Conservation (phyloP, 2,329 filamentous ascomycete species). For the Colletotrichum ledebouriae region DNA sequence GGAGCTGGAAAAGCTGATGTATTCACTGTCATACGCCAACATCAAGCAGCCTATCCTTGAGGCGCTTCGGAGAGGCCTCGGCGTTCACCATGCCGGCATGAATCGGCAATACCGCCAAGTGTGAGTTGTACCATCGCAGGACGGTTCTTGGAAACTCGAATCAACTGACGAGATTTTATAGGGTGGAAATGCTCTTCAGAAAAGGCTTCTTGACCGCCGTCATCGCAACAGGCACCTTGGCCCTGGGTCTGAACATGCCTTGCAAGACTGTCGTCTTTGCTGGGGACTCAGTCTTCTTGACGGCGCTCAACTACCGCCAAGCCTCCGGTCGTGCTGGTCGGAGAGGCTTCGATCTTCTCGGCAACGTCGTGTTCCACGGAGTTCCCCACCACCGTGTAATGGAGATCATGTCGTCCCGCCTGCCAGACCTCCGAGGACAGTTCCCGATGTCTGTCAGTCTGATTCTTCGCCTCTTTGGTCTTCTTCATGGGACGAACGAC, state of each 20-base stretch:
- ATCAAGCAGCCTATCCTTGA: slow-evolving; percentile 68
- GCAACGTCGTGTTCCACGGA: slow-evolving; percentile 84
- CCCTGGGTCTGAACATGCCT: slow-evolving; percentile 86
- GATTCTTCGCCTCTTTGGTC: slow-evolving; percentile 75
- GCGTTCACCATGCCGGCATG: slow-evolving; percentile 84
- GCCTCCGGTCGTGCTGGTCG: slow-evolving; percentile 83
- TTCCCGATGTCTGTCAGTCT: slow-evolving; percentile 83
- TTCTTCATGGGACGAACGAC: slow-evolving; percentile 75
- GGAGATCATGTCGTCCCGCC: slow-evolving; percentile 78
- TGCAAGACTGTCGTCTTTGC: slow-evolving; percentile 85
- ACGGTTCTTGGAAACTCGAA: not conserved
- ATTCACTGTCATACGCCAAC: slow-evolving; percentile 63
- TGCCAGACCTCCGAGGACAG: slow-evolving; percentile 82
- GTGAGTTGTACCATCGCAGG: slow-evolving; percentile 50
- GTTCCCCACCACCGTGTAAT: slow-evolving; percentile 72
- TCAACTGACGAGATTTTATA: slow-evolving; percentile 37
- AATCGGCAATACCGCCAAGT: slow-evolving; percentile 81
- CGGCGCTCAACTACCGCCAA: slow-evolving; percentile 82
- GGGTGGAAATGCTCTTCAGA: slow-evolving; percentile 80
- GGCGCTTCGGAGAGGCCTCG: slow-evolving; percentile 76
- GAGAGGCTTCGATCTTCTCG: slow-evolving; percentile 83
- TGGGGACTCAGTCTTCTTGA: slow-evolving; percentile 80
- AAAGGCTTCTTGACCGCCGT: slow-evolving; percentile 79
- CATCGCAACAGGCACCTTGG: slow-evolving; percentile 81
- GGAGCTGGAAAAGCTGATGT: slow-evolving; percentile 70